These are phyloP conservation scores for Trichosporon ovoides DNA, from an alignment of 1,284 basidiomycete genomes.

Conservation along the genomic window DNA sequence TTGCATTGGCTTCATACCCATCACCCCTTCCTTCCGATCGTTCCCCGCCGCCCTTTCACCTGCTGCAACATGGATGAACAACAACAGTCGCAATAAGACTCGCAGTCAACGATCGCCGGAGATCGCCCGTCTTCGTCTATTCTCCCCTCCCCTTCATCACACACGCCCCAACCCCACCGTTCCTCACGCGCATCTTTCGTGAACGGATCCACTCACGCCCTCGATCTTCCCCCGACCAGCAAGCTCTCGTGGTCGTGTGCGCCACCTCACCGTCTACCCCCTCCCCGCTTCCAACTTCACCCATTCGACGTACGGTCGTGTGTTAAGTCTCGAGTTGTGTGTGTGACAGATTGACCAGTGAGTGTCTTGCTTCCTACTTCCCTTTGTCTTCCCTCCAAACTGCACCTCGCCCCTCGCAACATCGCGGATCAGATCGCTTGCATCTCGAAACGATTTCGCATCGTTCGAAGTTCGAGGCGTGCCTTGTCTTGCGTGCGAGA, in stretches of 20 bases:
- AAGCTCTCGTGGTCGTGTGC: neutral
- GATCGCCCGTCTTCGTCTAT: neutral
- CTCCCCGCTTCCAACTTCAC: too few species aligned
- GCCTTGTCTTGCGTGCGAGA: too few species aligned
- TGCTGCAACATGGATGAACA: slow-evolving; percentile 1
- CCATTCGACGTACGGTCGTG: neutral
- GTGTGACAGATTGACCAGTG: neutral
- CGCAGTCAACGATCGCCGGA: slow-evolving; percentile 1
- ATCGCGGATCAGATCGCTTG: too few species aligned
- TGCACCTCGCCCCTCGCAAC: too few species aligned
- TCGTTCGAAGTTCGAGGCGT: too few species aligned
- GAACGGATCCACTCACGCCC: neutral
- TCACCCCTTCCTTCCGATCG: too few species aligned
- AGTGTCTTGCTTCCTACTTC: neutral
- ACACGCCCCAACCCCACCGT: neutral
- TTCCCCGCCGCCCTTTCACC: neutral
- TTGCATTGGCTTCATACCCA: too few species aligned
- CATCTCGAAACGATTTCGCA: too few species aligned
- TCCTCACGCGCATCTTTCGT: neutral
- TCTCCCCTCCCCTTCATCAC: neutral
- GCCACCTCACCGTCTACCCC: too few species aligned
- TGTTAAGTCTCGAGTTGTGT: neutral
- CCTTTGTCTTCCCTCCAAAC: neutral
- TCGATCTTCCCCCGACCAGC: neutral
- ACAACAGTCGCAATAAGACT: neutral